phyloP scores from a whole-genome alignment of 2,329 filamentous ascomycete species.

The Sclerotinia sclerotiorum region DNA sequence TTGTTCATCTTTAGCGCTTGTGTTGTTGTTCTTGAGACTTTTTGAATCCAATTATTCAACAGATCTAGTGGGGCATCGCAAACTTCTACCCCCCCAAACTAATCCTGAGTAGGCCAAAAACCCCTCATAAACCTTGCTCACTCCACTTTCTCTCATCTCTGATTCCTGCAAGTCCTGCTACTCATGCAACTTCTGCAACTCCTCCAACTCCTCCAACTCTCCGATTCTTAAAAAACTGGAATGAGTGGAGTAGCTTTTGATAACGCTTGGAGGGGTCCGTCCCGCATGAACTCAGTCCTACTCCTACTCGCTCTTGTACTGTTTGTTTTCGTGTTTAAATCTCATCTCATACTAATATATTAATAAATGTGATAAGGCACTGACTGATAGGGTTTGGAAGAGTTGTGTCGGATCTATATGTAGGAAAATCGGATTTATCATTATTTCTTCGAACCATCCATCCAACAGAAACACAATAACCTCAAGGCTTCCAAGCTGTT shows the following conservation, averaged over 20 bases:
- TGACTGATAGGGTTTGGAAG: background rate
- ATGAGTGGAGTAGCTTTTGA: background rate
- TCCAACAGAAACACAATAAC: background rate
- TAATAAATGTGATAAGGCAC: too few relatives aligned
- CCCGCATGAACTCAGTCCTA: background rate
- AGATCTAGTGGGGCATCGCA: slow-evolving; percentile 5
- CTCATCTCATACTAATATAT: too few relatives aligned
- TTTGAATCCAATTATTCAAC: slow-evolving; percentile 10
- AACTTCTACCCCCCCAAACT: background rate
- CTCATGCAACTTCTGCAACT: background rate
- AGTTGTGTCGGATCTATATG: background rate
- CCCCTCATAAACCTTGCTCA: background rate
- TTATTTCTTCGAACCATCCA: background rate
- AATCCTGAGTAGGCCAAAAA: background rate
- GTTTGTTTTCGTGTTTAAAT: background rate
- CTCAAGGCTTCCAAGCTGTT: background rate
- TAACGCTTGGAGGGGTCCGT: background rate
- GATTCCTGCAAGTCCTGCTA: background rate
- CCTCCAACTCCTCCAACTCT: background rate
- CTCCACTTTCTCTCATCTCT: background rate
- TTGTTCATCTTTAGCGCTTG: slow-evolving; percentile 6
- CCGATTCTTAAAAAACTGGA: background rate
- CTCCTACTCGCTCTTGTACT: too few relatives aligned
- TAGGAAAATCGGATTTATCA: background rate
- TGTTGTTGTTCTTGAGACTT: slow-evolving; percentile 17